Percentiles rank a stretch among this genome's conserved stretches.
phyloP scores from a whole-genome alignment of 208 protist genomes.

The Leishmania turanica region DNA sequence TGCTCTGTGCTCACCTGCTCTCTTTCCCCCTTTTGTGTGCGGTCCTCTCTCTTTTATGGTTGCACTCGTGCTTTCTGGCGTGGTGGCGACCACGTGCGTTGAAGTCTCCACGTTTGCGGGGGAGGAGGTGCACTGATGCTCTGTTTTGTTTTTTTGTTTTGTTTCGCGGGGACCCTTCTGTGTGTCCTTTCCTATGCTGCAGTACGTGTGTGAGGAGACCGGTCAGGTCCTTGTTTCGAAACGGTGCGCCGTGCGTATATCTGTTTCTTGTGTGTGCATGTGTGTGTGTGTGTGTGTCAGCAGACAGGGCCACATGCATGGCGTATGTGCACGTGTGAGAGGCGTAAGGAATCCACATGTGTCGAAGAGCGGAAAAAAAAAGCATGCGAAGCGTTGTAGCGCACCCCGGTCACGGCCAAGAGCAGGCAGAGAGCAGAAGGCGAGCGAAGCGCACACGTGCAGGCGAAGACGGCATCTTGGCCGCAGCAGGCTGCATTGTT shows the following conservation, averaged over 20 bases:
- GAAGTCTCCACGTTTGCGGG: neutral
- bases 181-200: neutral
- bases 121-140: neutral
- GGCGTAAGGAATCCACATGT: neutral
- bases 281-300: neutral
- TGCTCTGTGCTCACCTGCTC: neutral
- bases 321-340: neutral
- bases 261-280: neutral
- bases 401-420: neutral
- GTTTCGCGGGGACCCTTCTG: neutral
- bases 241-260: neutral
- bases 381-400: neutral
- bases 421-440: neutral
- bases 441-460: neutral
- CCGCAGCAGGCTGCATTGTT: neutral
- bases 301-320: neutral
- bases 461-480: neutral
- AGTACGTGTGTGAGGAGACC: neutral
- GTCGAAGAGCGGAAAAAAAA: neutral
- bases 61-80: too few relatives aligned
- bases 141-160: neutral
- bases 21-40: neutral
- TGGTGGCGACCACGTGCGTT: neutral
- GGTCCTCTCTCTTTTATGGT: neutral
- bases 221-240: neutral